Conservation (phyloP, 2,329 filamentous ascomycete species). For the Neopestalotiopsis sp. region DNA sequence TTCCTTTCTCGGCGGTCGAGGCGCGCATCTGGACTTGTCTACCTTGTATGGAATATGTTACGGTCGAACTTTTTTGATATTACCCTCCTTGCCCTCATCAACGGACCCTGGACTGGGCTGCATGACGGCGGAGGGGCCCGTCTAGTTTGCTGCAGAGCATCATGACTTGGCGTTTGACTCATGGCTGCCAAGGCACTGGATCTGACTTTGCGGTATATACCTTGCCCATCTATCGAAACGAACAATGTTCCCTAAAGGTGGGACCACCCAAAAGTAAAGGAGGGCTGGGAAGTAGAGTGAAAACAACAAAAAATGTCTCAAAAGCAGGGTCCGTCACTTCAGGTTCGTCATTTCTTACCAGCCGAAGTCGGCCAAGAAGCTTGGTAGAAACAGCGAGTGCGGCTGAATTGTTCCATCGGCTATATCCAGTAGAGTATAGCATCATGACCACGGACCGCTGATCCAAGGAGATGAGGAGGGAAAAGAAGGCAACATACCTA, state of each 20-base stretch:
- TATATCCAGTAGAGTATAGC: not conserved
- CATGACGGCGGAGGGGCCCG: slow-evolving; percentile 7
- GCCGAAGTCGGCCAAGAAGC: slow-evolving; percentile 17
- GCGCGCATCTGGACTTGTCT: not conserved
- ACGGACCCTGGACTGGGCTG: not conserved
- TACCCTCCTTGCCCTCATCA: not conserved
- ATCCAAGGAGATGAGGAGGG: not conserved
- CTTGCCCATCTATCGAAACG: not conserved
- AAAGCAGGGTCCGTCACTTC: not conserved
- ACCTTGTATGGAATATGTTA: not conserved
- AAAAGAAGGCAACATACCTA: too few relatives aligned
- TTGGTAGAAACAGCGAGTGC: not conserved
- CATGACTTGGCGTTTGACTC: slow-evolving; percentile 16
- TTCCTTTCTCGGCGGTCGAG: slow-evolving; percentile 12
- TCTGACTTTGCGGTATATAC: slow-evolving; percentile 3
- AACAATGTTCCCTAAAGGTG: not conserved
- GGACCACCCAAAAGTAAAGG: not conserved
- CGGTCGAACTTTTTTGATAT: not conserved
- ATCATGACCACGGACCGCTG: not conserved
- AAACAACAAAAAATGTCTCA: slow-evolving; percentile 15
- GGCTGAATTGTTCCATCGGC: not conserved
- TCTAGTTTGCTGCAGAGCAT: not conserved
- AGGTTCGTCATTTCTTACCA: not conserved
- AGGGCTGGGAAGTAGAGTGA: not conserved
- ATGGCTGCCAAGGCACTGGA: slow-evolving; percentile 7